Conservation (phyloP, 768 basidiomycete genomes). For the Xerocomellus intermedius region DNA sequence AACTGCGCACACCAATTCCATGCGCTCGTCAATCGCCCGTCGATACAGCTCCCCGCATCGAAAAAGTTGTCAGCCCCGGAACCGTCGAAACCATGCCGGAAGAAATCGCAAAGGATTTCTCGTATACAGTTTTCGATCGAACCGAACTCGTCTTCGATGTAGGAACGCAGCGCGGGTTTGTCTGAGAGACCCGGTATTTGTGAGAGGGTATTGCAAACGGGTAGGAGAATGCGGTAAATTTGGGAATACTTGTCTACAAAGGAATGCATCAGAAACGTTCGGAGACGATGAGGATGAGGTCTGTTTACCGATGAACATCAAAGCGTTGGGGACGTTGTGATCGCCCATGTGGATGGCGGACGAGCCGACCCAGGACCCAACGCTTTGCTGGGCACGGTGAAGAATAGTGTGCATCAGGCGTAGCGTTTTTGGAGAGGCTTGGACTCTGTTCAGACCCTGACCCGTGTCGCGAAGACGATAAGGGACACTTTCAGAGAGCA, state of each 20-base stretch:
- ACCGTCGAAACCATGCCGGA: constrained; percentile 85
- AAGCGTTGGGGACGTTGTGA: constrained; percentile 57
- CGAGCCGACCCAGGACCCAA: constrained; percentile 83
- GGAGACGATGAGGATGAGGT: not conserved
- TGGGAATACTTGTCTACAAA: constrained; percentile 79
- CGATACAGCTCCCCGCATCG: constrained; percentile 83
- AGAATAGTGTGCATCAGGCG: constrained; percentile 88
- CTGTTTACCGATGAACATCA: constrained; percentile 72
- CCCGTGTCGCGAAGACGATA: constrained; percentile 88
- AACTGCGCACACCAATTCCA: constrained; percentile 90
- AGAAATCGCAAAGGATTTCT: constrained; percentile 82
- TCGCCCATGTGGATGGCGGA: constrained; percentile 91
- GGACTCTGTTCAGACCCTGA: constrained; percentile 88
- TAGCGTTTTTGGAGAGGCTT: constrained; percentile 84
- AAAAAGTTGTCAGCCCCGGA: constrained; percentile 91
- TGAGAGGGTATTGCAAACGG: constrained; percentile 78
- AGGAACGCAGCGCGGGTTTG: constrained; percentile 69
- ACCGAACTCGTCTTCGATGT: constrained; percentile 83
- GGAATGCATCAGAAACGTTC: not conserved
- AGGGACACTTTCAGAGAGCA: constrained; percentile 69
- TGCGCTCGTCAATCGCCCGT: constrained; percentile 82
- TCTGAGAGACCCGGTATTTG: constrained; percentile 66
- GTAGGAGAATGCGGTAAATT: constrained; percentile 85
- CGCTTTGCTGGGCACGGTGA: constrained; percentile 76
- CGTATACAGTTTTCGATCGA: constrained; percentile 63